These are phyloP conservation scores for Ustilago loliicola DNA, from an alignment of 1,284 basidiomycete species.

Conservation along the genomic window DNA sequence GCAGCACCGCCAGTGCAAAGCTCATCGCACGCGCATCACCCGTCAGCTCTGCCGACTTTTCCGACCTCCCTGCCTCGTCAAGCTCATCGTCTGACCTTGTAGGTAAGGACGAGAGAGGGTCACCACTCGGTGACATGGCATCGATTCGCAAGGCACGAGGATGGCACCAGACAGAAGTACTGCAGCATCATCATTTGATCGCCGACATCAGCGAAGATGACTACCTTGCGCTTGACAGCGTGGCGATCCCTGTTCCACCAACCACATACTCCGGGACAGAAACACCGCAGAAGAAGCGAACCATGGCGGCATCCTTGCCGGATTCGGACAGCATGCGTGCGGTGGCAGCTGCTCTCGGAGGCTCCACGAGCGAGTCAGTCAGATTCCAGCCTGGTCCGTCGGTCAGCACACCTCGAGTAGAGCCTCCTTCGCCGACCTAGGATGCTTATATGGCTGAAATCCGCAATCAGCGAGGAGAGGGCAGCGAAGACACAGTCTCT, in stretches of 20 bases:
- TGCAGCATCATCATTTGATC: slow-evolving; percentile 19
- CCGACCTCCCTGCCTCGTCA: slow-evolving; percentile 33
- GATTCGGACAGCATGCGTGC: slow-evolving; percentile 46
- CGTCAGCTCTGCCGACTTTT: slow-evolving; percentile 52
- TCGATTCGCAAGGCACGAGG: slow-evolving; percentile 44
- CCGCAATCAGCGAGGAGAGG: slow-evolving; percentile 12
- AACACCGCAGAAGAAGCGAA: slow-evolving; percentile 17
- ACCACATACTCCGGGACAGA: background rate
- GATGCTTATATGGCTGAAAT: slow-evolving; percentile 22
- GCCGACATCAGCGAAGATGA: slow-evolving; percentile 41
- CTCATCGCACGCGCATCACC: slow-evolving; percentile 52
- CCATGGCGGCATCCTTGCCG: slow-evolving; percentile 16
- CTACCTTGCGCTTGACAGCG: slow-evolving; percentile 22
- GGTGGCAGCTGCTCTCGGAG: slow-evolving; percentile 34
- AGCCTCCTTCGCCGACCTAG: slow-evolving; percentile 29
- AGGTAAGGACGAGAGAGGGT: slow-evolving; percentile 2
- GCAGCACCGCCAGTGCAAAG: slow-evolving; percentile 30
- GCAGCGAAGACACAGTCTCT: slow-evolving; percentile 30
- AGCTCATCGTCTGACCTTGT: slow-evolving; percentile 29
- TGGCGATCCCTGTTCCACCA: slow-evolving; percentile 20
- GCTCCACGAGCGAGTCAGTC: slow-evolving; percentile 13
- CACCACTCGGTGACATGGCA: slow-evolving; percentile 31
- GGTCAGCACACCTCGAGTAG: slow-evolving; percentile 29
- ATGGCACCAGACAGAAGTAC: slow-evolving; percentile 17
- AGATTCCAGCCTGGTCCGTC: slow-evolving; percentile 36